These are phyloP conservation scores for Paraphaeosphaeria sporulosa DNA, from an alignment of 2,329 filamentous ascomycete genomes.

Conservation along the genomic window DNA sequence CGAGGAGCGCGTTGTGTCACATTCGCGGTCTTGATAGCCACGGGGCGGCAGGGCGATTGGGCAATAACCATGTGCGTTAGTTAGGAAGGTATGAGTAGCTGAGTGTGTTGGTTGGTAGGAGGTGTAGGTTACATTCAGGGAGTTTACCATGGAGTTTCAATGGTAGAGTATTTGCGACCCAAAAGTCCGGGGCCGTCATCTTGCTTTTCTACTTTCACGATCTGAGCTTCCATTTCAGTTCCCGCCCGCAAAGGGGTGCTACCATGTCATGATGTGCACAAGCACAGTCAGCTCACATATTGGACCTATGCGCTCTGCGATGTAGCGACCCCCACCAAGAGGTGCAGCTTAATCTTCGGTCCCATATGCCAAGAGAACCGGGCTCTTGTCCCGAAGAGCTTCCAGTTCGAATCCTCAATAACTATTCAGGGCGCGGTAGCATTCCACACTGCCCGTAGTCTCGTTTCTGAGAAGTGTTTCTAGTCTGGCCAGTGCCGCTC, in stretches of 20 bases:
- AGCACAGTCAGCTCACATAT: not conserved
- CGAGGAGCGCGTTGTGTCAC: not conserved
- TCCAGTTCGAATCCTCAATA: constrained; percentile 1
- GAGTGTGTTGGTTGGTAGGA: no score
- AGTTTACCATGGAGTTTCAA: no score
- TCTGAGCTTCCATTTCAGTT: not conserved
- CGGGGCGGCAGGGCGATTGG: not conserved
- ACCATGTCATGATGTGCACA: not conserved
- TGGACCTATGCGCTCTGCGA: not conserved
- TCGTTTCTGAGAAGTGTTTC: not conserved
- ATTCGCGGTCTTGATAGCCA: not conserved
- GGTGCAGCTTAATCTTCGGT: not conserved
- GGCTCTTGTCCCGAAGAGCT: not conserved
- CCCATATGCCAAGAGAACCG: not conserved
- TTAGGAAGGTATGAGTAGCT: not conserved
- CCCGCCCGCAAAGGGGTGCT: not conserved
- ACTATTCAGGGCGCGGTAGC: not conserved
- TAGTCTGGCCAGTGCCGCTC: not conserved
- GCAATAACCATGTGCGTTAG: not conserved
- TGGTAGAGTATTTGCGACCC: no score
- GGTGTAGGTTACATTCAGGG: no score
- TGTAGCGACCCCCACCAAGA: not conserved
- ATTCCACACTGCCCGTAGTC: not conserved
- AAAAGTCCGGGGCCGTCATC: no score
- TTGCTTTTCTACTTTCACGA: no score